These are phyloP conservation scores for Trichoderma sp. DNA, from an alignment of 2,329 filamentous ascomycete species.

Conservation along the genomic window DNA sequence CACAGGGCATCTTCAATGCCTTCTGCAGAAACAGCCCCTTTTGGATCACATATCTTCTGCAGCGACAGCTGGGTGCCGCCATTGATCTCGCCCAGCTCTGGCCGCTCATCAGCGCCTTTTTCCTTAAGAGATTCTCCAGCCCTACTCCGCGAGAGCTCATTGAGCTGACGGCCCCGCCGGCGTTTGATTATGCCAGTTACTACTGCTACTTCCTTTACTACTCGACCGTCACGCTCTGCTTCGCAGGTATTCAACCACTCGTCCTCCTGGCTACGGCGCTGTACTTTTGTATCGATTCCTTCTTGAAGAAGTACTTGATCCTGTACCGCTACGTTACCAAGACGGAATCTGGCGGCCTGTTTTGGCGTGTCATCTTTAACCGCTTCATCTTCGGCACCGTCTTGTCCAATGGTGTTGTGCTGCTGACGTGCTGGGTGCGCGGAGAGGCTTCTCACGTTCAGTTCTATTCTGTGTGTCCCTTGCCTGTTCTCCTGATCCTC, in stretches of 20 bases:
- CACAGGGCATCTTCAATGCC: conserved; percentile 62
- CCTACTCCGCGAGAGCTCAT: conserved; percentile 91
- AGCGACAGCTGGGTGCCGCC: conserved; percentile 90
- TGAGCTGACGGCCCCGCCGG: conserved; percentile 84
- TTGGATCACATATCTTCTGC: conserved; percentile 91
- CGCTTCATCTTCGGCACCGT: conserved; percentile 81
- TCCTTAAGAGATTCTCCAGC: conserved; percentile 76
- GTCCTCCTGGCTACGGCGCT: conserved; percentile 81
- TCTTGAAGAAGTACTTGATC: conserved; percentile 91
- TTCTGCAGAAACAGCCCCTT: conserved; percentile 82
- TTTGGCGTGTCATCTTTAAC: conserved; percentile 90
- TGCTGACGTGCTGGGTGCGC: conserved; percentile 69
- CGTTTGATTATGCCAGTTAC: conserved; percentile 93
- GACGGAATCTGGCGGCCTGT: conserved; percentile 89
- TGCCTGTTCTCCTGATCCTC: conserved; percentile 71
- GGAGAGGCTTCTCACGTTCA: conserved; percentile 58
- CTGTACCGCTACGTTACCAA: conserved; percentile 96
- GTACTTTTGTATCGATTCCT: conserved; percentile 84
- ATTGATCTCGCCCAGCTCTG: conserved; percentile 88
- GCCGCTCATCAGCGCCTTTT: conserved; percentile 79
- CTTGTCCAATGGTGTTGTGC: conserved; percentile 74
- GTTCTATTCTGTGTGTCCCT: conserved; percentile 67
- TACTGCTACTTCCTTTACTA: conserved; percentile 99
- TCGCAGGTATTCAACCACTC: conserved; percentile 80
- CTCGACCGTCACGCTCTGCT: conserved; percentile 81